phyloP scores from a whole-genome alignment of 306 rosid species.

The Adenanthera pavonina region DNA sequence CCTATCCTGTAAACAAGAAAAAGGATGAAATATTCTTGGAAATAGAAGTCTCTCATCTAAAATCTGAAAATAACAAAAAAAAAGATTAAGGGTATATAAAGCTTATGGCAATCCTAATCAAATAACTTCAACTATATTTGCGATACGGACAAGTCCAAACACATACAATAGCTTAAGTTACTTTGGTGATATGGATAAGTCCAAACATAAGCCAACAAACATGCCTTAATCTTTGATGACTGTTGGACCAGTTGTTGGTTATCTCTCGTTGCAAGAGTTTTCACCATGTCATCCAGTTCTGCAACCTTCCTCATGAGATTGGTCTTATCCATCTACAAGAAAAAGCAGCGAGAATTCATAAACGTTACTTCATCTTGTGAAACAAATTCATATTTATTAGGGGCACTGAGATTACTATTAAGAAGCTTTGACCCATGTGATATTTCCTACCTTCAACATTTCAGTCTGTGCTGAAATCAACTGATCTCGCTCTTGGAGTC shows the following conservation, averaged over 20 bases:
- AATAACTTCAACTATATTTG: no score
- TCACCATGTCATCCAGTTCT: conserved; percentile 84
- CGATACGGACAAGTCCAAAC: no score
- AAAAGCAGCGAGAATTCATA: conserved; percentile 36
- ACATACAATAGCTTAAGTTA: no score
- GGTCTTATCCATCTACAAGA: conserved; percentile 75
- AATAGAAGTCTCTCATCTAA: no score
- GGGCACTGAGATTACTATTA: background rate
- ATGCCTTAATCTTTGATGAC: conserved; percentile 58
- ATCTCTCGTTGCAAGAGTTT: conserved; percentile 53
- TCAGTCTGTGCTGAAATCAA: conserved; percentile 88
- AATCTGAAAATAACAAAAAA: no score
- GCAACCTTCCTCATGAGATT: conserved; percentile 66
- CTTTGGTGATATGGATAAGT: no score
- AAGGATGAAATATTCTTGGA: conserved; percentile 1
- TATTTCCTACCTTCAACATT: conserved; percentile 70
- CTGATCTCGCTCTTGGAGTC: conserved; percentile 81
- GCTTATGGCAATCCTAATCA: no score
- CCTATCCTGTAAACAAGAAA: conserved; percentile 52
- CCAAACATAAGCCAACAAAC: no score
- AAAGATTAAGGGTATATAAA: no score
- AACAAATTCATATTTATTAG: background rate
- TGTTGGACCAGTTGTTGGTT: conserved; percentile 46
- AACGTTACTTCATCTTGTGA: background rate
- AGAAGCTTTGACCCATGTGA: conserved; percentile 13